These are phyloP conservation scores for Starmerella scarabaei DNA, from an alignment of 805 yeast genomes.

Conservation along the genomic window DNA sequence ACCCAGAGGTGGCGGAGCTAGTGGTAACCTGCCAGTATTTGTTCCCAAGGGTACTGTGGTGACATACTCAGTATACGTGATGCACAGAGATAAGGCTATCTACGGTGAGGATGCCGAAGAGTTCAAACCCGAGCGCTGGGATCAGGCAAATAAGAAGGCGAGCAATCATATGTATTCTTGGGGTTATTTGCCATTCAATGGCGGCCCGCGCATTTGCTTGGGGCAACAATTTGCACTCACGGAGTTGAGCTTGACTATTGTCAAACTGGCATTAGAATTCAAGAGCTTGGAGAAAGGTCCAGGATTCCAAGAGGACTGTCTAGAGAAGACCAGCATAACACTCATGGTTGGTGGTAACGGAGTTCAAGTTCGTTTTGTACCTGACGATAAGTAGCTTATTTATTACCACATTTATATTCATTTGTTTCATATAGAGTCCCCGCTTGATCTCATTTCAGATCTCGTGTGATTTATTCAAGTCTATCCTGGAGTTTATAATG, in stretches of 20 bases:
- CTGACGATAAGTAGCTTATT: not conserved
- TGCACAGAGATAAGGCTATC: constrained; percentile 30
- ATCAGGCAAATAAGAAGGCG: constrained; percentile 5
- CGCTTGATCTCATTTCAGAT: too few species aligned
- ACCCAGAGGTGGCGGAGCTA: constrained; percentile 39
- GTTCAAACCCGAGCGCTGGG: constrained; percentile 40
- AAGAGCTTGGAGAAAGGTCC: constrained; percentile 5
- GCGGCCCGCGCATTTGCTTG: constrained; percentile 39
- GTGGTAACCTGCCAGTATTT: constrained; percentile 28
- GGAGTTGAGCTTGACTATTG: constrained; percentile 33
- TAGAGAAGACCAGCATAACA: constrained; percentile 6
- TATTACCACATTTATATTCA: too few species aligned
- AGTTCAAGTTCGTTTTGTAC: constrained; percentile 6
- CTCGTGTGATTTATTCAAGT: too few species aligned
- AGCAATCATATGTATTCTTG: constrained; percentile 29
- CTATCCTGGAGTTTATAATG: too few species aligned
- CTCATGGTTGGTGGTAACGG: constrained; percentile 9
- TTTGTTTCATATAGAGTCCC: too few species aligned
- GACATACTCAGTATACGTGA: constrained; percentile 29
- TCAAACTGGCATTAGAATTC: constrained; percentile 29
- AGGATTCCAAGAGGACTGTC: constrained; percentile 4
- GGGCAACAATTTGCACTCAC: constrained; percentile 42
- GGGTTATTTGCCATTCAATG: constrained; percentile 37
- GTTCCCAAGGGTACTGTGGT: constrained; percentile 32
- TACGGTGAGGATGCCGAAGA: constrained; percentile 34